These are phyloP conservation scores for Pseudonitzschia delicatissima DNA, from an alignment of 108 stramenopile genomes.

Conservation along the genomic window DNA sequence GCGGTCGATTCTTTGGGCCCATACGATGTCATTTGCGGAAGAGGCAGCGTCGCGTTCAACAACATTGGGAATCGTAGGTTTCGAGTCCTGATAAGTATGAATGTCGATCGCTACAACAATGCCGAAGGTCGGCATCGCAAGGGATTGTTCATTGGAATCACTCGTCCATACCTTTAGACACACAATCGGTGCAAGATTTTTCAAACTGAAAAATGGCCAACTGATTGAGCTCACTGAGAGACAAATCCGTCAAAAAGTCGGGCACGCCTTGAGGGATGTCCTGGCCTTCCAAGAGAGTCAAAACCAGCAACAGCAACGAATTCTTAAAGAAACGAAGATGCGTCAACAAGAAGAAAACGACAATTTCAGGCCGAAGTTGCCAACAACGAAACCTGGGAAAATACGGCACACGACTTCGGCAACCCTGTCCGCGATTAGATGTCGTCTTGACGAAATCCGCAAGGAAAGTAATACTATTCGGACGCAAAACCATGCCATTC, in stretches of 20 bases:
- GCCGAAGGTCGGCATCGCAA: constrained; percentile 10
- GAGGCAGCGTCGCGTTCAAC: constrained; percentile 29
- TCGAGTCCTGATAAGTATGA: constrained; percentile 22
- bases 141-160: constrained; percentile 16
- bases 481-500: no score
- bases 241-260: constrained; percentile 25
- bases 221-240: constrained; percentile 9
- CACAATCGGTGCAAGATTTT: constrained; percentile 24
- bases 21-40: constrained; percentile 38
- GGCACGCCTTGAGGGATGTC: constrained; percentile 36
- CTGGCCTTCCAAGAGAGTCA: constrained; percentile 1
- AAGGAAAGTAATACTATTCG: no score
- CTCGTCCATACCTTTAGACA: background rate
- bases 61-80: constrained; percentile 44
- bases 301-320: background rate
- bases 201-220: constrained; percentile 9
- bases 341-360: no score
- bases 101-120: constrained; percentile 17
- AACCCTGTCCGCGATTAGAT: no score
- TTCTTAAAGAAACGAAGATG: background rate
- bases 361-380: no score
- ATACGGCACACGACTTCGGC: no score
- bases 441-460: no score
- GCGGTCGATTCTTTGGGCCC: constrained; percentile 6
- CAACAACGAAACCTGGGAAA: no score